A percentile compares a stretch with the other conserved stretches of the same genome.
phyloP scores from a whole-genome alignment of 2,329 filamentous ascomycete genomes.

The Pseudodiploospora longispora region DNA sequence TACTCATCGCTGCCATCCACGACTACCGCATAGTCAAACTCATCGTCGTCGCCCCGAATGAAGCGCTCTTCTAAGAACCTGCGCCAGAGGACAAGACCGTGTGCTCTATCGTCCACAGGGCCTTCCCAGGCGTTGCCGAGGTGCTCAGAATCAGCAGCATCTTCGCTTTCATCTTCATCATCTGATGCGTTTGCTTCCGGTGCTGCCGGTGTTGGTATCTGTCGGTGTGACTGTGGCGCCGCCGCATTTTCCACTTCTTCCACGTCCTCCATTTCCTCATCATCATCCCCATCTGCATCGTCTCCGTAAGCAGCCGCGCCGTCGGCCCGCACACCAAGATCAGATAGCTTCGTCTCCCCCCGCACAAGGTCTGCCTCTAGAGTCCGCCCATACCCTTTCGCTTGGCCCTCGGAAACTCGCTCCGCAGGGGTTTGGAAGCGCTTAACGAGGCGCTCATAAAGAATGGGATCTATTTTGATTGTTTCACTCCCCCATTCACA shows the following conservation, averaged over 20 bases:
- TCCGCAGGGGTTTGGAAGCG: slow-evolving; percentile 67
- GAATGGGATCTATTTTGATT: slow-evolving; percentile 53
- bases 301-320: slow-evolving; percentile 3
- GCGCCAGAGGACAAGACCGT: slow-evolving; percentile 61
- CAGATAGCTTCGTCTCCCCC: slow-evolving; percentile 66
- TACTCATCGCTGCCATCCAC: slow-evolving; percentile 68
- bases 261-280: neutral
- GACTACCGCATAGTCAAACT: slow-evolving; percentile 61
- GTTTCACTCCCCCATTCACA: neutral
- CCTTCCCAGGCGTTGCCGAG: slow-evolving; percentile 20
- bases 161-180: slow-evolving; percentile 2
- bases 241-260: slow-evolving; percentile 1
- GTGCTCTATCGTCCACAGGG: slow-evolving; percentile 41
- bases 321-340: slow-evolving; percentile 21
- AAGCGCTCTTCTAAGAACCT: slow-evolving; percentile 69
- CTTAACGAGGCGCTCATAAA: slow-evolving; percentile 75
- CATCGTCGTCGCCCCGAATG: slow-evolving; percentile 62
- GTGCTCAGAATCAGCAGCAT: slow-evolving; percentile 26
- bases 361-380: slow-evolving; percentile 71
- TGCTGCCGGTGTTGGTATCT: slow-evolving; percentile 25
- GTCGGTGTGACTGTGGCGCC: slow-evolving; percentile 35
- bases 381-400: slow-evolving; percentile 70
- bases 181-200: neutral
- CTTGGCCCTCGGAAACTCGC: slow-evolving; percentile 62
- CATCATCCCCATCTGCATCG: neutral